Evolutionary conservation across 768 basidiomycete genomes (phyloP).

Genomic region (Chlorophyllum brunneum): DNA sequence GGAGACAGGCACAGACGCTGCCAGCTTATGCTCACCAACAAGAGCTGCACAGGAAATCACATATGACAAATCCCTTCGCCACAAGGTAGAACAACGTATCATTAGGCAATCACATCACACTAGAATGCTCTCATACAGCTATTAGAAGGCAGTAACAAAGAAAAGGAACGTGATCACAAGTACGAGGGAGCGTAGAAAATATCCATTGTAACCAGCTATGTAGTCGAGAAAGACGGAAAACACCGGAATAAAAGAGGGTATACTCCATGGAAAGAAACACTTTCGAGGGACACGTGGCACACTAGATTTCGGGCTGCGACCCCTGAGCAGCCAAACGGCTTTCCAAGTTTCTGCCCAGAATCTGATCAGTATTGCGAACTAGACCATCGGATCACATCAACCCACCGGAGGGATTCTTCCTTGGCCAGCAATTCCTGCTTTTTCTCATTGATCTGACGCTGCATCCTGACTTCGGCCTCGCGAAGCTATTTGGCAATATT

Average conservation of each 20-base stretch:
- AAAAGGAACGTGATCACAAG: conserved; percentile 8
- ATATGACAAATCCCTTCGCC: conserved; percentile 5
- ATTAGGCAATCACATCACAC: conserved; percentile 9
- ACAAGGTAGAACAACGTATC: conserved; percentile 9
- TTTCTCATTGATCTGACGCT: conserved; percentile 97
- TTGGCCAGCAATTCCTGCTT: conserved; percentile 94
- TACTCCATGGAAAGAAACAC: conserved; percentile 15
- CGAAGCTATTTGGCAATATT: conserved; percentile 56
- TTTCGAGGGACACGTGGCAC: conserved; percentile 4
- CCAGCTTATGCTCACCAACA: too few species aligned
- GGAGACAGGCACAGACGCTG: not conserved
- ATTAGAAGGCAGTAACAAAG: conserved; percentile 3
- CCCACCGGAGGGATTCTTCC: conserved; percentile 87
- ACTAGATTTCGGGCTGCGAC: conserved; percentile 68
- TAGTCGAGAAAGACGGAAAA: conserved; percentile 13
- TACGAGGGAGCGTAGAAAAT: conserved; percentile 9
- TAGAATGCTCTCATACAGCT: conserved; percentile 5
- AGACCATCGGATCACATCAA: conserved; percentile 1
- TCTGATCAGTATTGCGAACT: conserved; percentile 11
- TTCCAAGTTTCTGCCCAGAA: conserved; percentile 67
- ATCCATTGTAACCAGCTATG: conserved; percentile 6
- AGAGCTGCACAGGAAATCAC: too few species aligned
- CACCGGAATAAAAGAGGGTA: conserved; percentile 22
- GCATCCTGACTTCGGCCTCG: conserved; percentile 97
- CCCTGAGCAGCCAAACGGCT: conserved; percentile 89